Conservation (phyloP, 108 stramenopile species). For the Cyclotella choctawhatcheeana region DNA sequence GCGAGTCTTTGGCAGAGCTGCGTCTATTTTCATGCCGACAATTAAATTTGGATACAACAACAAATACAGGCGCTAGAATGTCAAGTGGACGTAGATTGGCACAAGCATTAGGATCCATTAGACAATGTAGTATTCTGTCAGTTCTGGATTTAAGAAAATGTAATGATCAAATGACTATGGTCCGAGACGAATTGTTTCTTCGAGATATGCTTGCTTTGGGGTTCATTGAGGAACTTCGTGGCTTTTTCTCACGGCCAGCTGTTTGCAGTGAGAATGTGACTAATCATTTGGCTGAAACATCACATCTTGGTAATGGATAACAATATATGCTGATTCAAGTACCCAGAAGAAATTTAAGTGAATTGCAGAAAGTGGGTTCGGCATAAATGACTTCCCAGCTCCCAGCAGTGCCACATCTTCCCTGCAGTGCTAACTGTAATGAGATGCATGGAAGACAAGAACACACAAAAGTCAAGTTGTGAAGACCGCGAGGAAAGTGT, state of each 20-base stretch:
- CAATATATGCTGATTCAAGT: too few relatives aligned
- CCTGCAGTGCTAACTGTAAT: too few relatives aligned
- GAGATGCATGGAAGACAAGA: conserved; percentile 71
- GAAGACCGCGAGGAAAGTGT: conserved; percentile 56
- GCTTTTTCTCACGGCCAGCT: conserved; percentile 45
- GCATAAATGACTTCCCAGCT: too few relatives aligned
- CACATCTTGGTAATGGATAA: too few relatives aligned
- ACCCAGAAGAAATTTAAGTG: too few relatives aligned
- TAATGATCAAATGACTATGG: conserved; percentile 12
- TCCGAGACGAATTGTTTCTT: conserved; percentile 43
- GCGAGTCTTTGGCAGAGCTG: conserved; percentile 57
- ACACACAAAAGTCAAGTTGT: conserved; percentile 61
- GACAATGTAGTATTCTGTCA: conserved; percentile 21
- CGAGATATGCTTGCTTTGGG: conserved; percentile 43
- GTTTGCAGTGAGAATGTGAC: conserved; percentile 15
- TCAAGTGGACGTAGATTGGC: conserved; percentile 45
- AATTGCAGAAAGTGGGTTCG: too few relatives aligned
- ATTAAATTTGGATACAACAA: conserved; percentile 24
- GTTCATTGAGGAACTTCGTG: conserved; percentile 49
- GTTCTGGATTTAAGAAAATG: conserved; percentile 58
- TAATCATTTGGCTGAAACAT: too few relatives aligned
- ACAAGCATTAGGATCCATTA: conserved; percentile 38
- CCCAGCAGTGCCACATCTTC: too few relatives aligned
- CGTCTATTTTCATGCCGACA: conserved; percentile 49
- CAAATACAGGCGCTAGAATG: conserved; percentile 21